Base-by-base conservation (phyloP, 2,329 filamentous ascomycete genomes). In the Pleurostoma richardsiae region DNA sequence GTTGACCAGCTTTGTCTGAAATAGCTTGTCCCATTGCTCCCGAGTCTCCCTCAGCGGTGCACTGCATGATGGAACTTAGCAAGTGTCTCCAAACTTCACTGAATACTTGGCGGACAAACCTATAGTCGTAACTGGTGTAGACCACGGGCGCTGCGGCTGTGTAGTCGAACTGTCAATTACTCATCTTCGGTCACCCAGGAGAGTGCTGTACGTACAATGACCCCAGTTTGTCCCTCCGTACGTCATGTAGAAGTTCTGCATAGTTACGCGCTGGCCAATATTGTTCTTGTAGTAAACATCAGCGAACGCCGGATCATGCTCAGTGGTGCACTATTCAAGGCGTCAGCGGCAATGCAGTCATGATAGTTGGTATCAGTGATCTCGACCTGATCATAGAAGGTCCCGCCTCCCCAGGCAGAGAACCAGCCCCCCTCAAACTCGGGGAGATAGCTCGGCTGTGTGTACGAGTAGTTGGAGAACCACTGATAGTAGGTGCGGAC, bases 241-340 rank as follows among this genome's bases (percentile, higher is more conserved):
- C 0, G 69, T 66, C 67, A 79, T 78, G 52, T 79, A 79, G 10
- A 79, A 49, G 41, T 66, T 77, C 31, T 74, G 60, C 8, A 77
- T 56, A 0, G 73, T 77, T 2, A 70, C 63, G 27, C 69, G 62
- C 45, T 77, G 74, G 5, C 68, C 76, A 46, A 79, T 69, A 44
- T 78, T 73, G 52, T 78, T 75, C 55, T 79, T 79, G 56, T 79
- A 80, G 47, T 76, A 80, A 1, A 80, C 70, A 58, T 79, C 74
- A 2, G 74, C 68, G 56, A 76, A 79, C 10, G 68, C 68, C 1
- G 68, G 66, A 8, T 63, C 61, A 44, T 73, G 71, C 41, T 76
- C 70, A 0, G 71, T 62, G 10, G 59, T 44, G 51, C 75, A 79
- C 45, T 54, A 27, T 11, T 8, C 10, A 5, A 6, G 27, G 19